Conservation (phyloP, 176 grass and related monocot genomes). For the Aegilops speltoides region DNA sequence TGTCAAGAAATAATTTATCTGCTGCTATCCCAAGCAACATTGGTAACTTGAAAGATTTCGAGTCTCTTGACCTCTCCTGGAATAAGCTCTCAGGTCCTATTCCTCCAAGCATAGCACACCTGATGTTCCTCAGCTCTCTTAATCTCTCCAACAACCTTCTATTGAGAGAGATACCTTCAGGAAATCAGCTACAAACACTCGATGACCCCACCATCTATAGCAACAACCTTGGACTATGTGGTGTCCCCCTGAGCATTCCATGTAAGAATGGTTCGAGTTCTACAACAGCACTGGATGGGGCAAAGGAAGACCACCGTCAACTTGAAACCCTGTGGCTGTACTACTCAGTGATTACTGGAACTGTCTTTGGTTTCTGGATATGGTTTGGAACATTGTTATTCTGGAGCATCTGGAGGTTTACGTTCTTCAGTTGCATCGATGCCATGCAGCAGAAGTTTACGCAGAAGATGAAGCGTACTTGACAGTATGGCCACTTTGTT, state of each 20-base stretch:
- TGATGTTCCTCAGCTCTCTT: too few relatives aligned
- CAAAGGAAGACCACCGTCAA: background rate
- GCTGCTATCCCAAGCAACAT: too few relatives aligned
- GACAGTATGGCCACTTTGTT: background rate
- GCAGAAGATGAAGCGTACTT: background rate
- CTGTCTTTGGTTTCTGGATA: conserved; percentile 17
- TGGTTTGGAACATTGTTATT: conserved; percentile 22
- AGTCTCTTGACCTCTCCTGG: too few relatives aligned
- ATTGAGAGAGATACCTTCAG: conserved; percentile 6
- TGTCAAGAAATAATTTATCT: too few relatives aligned
- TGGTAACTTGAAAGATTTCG: too few relatives aligned
- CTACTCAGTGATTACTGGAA: background rate
- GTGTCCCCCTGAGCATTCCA: background rate
- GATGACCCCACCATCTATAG: background rate
- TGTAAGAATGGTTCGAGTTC: background rate
- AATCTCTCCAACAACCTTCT: too few relatives aligned
- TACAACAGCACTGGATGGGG: background rate
- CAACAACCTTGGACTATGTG: conserved; percentile 15
- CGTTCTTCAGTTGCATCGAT: background rate
- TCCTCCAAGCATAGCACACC: too few relatives aligned
- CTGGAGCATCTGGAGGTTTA: background rate
- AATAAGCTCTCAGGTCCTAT: too few relatives aligned
- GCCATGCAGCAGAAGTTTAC: background rate
- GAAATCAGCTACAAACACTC: background rate
- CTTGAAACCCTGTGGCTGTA: background rate